Percentiles rank a stretch among this genome's conserved stretches.
These are phyloP conservation scores for Komagataella populi DNA, from an alignment of 805 yeast genomes.

Conservation along the genomic window DNA sequence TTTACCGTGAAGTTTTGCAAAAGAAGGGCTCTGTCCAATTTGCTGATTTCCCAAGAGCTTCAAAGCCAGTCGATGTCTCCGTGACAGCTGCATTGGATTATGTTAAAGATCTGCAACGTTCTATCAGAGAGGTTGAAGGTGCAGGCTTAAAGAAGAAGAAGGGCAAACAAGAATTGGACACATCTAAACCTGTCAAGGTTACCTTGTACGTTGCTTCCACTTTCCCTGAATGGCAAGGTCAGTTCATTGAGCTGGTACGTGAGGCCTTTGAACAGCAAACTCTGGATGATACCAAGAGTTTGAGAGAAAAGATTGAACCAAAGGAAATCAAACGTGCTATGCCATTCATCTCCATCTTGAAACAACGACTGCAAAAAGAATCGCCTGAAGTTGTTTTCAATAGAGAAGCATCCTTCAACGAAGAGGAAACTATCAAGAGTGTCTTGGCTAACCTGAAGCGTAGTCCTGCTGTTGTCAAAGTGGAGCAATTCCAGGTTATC, in stretches of 20 bases:
- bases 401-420: conserved; percentile 78
- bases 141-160: conserved; percentile 76
- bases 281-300: conserved; percentile 48
- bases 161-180: conserved; percentile 65
- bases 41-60: conserved; percentile 71
- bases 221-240: conserved; percentile 64
- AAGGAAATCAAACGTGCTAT: conserved; percentile 95
- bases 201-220: conserved; percentile 62
- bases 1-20: conserved; percentile 72
- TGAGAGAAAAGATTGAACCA: conserved; percentile 52
- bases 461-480: conserved; percentile 46
- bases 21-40: conserved; percentile 54
- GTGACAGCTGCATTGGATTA: conserved; percentile 62
- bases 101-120: conserved; percentile 63
- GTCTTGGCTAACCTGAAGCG: conserved; percentile 43
- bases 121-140: conserved; percentile 90
- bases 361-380: conserved; percentile 63
- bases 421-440: conserved; percentile 47
- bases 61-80: conserved; percentile 47
- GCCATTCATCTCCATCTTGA: conserved; percentile 86
- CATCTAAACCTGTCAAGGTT: conserved; percentile 57
- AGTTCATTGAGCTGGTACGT: conserved; percentile 54
- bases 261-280: conserved; percentile 54
- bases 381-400: conserved; percentile 72
- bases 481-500: conserved; percentile 46